These are phyloP conservation scores for Colletotrichum filicis DNA, from an alignment of 2,329 filamentous ascomycete species.

Conservation along the genomic window DNA sequence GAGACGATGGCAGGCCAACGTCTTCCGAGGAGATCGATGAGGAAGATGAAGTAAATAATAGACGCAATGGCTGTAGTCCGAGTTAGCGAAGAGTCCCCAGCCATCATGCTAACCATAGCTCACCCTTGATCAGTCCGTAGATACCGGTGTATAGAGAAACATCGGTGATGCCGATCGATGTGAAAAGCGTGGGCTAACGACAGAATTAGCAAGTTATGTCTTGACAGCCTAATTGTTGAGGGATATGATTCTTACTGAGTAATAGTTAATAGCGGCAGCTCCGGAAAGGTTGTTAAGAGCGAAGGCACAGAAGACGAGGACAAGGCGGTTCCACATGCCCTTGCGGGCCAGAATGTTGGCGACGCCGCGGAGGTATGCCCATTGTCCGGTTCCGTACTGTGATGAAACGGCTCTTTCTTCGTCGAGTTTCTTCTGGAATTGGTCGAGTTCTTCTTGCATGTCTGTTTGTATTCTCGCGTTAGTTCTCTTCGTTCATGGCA, in stretches of 20 bases:
- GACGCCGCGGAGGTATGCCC: constrained; percentile 48
- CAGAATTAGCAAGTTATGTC: not conserved
- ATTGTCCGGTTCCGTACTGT: constrained; percentile 44
- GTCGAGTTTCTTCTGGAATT: constrained; percentile 50
- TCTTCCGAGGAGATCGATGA: constrained; percentile 52
- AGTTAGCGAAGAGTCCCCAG: not conserved
- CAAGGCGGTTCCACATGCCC: constrained; percentile 53
- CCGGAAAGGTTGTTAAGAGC: constrained; percentile 52
- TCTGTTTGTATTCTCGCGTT: not conserved
- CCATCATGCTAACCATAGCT: not conserved
- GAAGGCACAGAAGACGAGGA: constrained; percentile 50
- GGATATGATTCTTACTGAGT: constrained; percentile 39
- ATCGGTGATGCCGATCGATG: constrained; percentile 56
- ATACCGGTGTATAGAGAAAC: constrained; percentile 60
- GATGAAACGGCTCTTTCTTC: constrained; percentile 46
- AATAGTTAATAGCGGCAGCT: constrained; percentile 52
- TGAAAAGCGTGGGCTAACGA: constrained; percentile 44
- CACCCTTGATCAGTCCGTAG: constrained; percentile 56
- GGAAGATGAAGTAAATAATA: constrained; percentile 51
- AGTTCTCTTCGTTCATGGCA: not conserved
- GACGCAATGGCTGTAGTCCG: constrained; percentile 45
- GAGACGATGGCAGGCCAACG: constrained; percentile 57
- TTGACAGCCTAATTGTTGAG: not conserved
- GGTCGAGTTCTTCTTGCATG: constrained; percentile 59
- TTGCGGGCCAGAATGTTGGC: constrained; percentile 47